Base-by-base conservation (phyloP, 2,329 filamentous ascomycete genomes). In the Pleurostoma richardsiae region DNA sequence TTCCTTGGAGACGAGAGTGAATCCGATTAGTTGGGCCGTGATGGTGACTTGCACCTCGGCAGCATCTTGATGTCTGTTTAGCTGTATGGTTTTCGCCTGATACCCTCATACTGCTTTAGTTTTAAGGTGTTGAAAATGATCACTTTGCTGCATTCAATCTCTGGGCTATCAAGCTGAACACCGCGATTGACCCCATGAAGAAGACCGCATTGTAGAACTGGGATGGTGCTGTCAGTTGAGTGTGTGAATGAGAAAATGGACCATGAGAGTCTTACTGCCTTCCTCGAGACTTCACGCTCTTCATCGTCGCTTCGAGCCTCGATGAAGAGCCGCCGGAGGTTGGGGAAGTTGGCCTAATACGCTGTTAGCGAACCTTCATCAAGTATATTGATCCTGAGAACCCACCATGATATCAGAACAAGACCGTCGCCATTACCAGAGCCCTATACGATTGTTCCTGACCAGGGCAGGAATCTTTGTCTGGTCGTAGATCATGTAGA, bases 161-260 rank as follows among this genome's bases (percentile, higher is more conserved):
- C 62, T 99, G 94, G 29, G 92, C 94, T 51, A 94, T 84, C 50
- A 99, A 72, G 64, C 92, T 95, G 72, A 97, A 96, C 50, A 96
- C 83, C 6, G 92, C 90, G 28, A 99, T 88, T 0, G 94, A 96
- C 28, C 91, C 94, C 76, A 99, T 92, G 71, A 97, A 99, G 3
- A 97, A 74, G 1, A 96, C 90, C 1, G 95, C 82, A 60, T 99
- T 97, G 70, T 99, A 99, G 66, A 99, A 99, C 94, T 96, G 59
- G 6, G n/a, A 36, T 19, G 19, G 19, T 19, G 19, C 19, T 19
- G 19, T 19, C 33, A 36, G 8, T n/a, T 8, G 33, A 8, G 8
- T 36, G 33, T 36, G 2, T 8, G 33, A 8, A 36, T 36, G 33
- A 36, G 33, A 36, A 8, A n/a, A 8, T 8, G 8, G 33, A n/a